phyloP scores from a whole-genome alignment of 2,329 filamentous ascomycete species.

The Fusarium napiforme region DNA sequence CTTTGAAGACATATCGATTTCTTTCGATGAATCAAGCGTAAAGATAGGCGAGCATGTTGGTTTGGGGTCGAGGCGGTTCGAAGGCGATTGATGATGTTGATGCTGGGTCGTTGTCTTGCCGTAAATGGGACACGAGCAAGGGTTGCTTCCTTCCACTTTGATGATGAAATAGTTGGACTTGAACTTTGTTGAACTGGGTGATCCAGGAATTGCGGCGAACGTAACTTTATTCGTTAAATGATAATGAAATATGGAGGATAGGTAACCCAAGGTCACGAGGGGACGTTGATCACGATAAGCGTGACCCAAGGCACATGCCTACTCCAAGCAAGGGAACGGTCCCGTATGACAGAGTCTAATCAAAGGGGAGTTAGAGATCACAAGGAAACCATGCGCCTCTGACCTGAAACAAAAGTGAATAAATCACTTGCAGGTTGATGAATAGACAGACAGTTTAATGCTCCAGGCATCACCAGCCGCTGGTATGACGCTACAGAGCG shows the following conservation, averaged over 20 bases:
- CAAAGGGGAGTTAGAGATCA: neutral
- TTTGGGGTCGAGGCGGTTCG: neutral
- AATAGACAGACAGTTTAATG: conserved; percentile 2
- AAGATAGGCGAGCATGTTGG: conserved; percentile 30
- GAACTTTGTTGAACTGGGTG: neutral
- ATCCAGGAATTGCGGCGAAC: neutral
- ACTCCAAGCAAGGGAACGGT: neutral
- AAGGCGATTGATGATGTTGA: neutral
- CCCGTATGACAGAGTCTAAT: neutral
- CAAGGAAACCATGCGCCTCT: neutral
- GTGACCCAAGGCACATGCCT: conserved; percentile 41
- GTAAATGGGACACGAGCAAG: neutral
- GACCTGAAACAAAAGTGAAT: neutral
- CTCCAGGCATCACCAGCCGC: conserved; percentile 40
- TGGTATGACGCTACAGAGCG: conserved; percentile 45
- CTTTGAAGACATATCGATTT: conserved; percentile 57
- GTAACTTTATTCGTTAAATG: neutral
- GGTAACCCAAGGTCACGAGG: conserved; percentile 32
- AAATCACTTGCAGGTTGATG: conserved; percentile 7
- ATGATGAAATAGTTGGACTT: neutral
- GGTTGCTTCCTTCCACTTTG: neutral
- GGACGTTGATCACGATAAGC: conserved; percentile 39
- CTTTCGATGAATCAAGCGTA: conserved; percentile 14
- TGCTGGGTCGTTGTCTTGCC: neutral
- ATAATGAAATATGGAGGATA: conserved; percentile 9